Conservation (phyloP, 1,284 basidiomycete species). For the Rhodotorula glutinis region DNA sequence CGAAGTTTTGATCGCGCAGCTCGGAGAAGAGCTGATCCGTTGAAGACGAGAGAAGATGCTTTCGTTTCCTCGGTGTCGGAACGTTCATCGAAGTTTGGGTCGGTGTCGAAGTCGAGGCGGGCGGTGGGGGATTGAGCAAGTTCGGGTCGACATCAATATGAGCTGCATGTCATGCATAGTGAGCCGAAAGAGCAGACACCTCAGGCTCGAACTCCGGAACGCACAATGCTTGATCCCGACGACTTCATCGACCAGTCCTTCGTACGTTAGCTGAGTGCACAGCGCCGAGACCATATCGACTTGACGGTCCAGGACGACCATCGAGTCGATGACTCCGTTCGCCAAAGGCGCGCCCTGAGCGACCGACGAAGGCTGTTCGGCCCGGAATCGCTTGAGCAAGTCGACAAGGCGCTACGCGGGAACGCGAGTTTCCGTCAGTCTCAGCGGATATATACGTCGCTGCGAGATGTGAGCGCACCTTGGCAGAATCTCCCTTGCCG, state of each 20-base stretch:
- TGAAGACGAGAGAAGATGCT: slow-evolving; percentile 52
- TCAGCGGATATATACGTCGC: neutral
- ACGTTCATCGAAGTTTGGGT: slow-evolving; percentile 50
- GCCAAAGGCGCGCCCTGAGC: slow-evolving; percentile 31
- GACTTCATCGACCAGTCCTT: slow-evolving; percentile 93
- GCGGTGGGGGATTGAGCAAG: slow-evolving; percentile 56
- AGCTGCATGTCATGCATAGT: slow-evolving; percentile 55
- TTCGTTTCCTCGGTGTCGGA: slow-evolving; percentile 44
- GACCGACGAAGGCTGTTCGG: slow-evolving; percentile 40
- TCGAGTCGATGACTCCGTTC: slow-evolving; percentile 64
- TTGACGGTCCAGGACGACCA: slow-evolving; percentile 84
- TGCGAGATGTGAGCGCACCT: slow-evolving; percentile 55
- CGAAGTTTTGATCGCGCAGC: slow-evolving; percentile 88
- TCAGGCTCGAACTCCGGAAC: slow-evolving; percentile 46
- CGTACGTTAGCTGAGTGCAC: slow-evolving; percentile 93
- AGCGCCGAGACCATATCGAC: slow-evolving; percentile 96
- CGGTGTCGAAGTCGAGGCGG: slow-evolving; percentile 67
- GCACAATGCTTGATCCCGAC: slow-evolving; percentile 83
- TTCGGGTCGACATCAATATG: slow-evolving; percentile 85
- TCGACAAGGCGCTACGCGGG: slow-evolving; percentile 62
- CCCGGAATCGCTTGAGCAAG: slow-evolving; percentile 63
- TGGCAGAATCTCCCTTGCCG: slow-evolving; percentile 88
- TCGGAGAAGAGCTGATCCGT: slow-evolving; percentile 82
- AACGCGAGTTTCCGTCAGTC: slow-evolving; percentile 1
- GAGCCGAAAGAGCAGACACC: too few species aligned